phyloP scores from a whole-genome alignment of 2,329 filamentous ascomycete species.

The Trichoderma pleuroti region DNA sequence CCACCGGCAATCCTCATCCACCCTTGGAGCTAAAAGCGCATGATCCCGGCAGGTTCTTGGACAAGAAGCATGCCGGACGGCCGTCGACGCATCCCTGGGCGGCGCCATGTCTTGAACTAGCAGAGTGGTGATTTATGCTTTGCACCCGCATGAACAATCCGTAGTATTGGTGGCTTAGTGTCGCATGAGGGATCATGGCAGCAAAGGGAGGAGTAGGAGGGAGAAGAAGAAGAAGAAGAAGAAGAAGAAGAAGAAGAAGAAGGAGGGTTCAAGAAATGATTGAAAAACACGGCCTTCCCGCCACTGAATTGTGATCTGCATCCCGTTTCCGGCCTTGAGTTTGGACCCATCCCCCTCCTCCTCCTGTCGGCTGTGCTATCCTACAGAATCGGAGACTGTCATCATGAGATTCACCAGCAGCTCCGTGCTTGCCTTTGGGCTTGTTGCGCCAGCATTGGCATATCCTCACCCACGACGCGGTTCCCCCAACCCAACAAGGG shows the following conservation, averaged over 20 bases:
- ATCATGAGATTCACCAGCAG: slow-evolving; percentile 5
- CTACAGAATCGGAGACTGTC: neutral
- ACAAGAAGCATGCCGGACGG: neutral
- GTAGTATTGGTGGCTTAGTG: neutral
- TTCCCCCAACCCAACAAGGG: slow-evolving; percentile 39
- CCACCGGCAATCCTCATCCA: slow-evolving; percentile 5
- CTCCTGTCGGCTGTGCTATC: neutral
- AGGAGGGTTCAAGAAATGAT: neutral
- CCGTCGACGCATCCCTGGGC: neutral
- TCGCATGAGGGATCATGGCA: neutral
- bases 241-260: too few species aligned
- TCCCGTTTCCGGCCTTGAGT: neutral
- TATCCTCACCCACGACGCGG: neutral
- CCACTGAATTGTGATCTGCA: neutral
- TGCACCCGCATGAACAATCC: neutral
- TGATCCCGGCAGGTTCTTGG: neutral
- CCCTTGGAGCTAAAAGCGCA: neutral
- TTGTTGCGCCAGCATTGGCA: slow-evolving; percentile 11
- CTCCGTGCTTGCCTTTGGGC: slow-evolving; percentile 13
- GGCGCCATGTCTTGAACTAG: slow-evolving; percentile 18
- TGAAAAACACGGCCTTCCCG: slow-evolving; percentile 12
- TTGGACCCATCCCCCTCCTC: neutral
- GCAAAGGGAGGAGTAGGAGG: neutral
- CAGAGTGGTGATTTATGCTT: slow-evolving; percentile 2
- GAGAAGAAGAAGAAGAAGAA: too few species aligned